A percentile compares a stretch with the other conserved stretches of the same genome.
Conservation (phyloP, 1,284 basidiomycete genomes). For the Cutaneotrichosporon sp. region DNA sequence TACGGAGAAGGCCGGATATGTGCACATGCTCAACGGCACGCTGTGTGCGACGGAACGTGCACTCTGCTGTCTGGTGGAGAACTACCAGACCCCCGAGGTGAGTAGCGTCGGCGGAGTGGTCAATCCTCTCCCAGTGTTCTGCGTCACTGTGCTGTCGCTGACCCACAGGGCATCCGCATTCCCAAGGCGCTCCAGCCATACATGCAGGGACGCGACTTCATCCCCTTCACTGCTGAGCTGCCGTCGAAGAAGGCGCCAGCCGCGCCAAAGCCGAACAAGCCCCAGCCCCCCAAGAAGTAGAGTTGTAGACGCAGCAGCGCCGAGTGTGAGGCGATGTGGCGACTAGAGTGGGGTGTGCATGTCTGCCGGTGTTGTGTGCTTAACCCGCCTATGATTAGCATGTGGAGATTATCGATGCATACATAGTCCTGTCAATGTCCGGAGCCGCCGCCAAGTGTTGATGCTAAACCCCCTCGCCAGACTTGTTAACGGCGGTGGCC, state of each 20-base stretch:
- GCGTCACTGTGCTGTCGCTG: slow-evolving; percentile 55
- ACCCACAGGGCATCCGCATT: slow-evolving; percentile 69
- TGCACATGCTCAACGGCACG: slow-evolving; percentile 97
- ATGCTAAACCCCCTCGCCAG: no score
- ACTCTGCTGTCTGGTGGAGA: slow-evolving; percentile 96
- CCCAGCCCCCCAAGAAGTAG: slow-evolving; percentile 34
- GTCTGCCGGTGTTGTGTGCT: no score
- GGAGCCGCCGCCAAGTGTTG: no score
- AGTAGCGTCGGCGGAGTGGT: slow-evolving; percentile 70
- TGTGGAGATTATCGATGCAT: no score
- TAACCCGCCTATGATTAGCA: no score
- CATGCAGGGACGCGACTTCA: slow-evolving; percentile 91
- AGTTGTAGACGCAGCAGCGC: slow-evolving; percentile 4
- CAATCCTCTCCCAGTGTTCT: slow-evolving; percentile 70
- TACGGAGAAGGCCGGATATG: slow-evolving; percentile 81
- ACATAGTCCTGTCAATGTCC: no score
- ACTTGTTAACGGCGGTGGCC: no score
- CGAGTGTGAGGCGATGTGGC: no score
- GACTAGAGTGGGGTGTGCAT: not conserved
- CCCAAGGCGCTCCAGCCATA: slow-evolving; percentile 86
- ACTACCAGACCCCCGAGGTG: slow-evolving; percentile 93
- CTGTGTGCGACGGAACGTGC: slow-evolving; percentile 95
- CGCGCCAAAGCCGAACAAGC: no score
- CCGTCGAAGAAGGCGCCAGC: slow-evolving; percentile 35
- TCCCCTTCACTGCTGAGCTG: slow-evolving; percentile 61